Evolutionary conservation across 179 eudicot species (phyloP), one percentile per base, ranked within the genome.

Genomic region (Sideroxylon spinosum): DNA sequence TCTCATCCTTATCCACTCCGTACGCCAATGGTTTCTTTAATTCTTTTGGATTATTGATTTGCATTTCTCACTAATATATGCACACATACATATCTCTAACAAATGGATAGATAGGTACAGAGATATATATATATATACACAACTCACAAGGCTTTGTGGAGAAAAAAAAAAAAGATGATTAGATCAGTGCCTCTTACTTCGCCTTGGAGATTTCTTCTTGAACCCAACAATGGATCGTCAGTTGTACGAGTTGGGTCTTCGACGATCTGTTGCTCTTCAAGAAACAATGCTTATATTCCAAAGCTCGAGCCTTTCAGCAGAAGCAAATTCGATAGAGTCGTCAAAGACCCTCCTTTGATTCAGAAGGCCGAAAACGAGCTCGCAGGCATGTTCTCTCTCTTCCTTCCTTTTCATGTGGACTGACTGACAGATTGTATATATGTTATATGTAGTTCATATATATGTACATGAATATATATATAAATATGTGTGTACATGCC

Each of bases 221-320:
- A 37, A 37, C 44, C 44, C 44, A 37, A 37, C 44, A 37, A 37
- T 37, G 44, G 44, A 37, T 37, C 44, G 5, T 37, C 57, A 7
- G 52, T 72, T 23, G 22, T 83, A 37, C 72, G 74, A 60, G 57
- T 28, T 13, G 72, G n/a, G 28, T 17, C 79, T 49, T 10, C 76
- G 22, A 75, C 81, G 62, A 78, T 74, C 29, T 79, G 89, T 56
- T 85, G 78, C 61, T 78, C 83, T 70, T 79, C 85, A 14, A 80
- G 85, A 71, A 85, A 55, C 69, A 75, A 78, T 56, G 56, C 63
- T 9, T 75, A 69, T 9, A 85, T 92, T 46, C 98, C 98, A 9
- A 94, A 94, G 84, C 84, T 89, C 29, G 89, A 90, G 70, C 93
- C 92, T 70, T 94, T 94, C 66, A 90, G 89, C 89, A 82, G 95